phyloP scores from a whole-genome alignment of 169 alveolate genomes.

The Plasmodium ovale region DNA sequence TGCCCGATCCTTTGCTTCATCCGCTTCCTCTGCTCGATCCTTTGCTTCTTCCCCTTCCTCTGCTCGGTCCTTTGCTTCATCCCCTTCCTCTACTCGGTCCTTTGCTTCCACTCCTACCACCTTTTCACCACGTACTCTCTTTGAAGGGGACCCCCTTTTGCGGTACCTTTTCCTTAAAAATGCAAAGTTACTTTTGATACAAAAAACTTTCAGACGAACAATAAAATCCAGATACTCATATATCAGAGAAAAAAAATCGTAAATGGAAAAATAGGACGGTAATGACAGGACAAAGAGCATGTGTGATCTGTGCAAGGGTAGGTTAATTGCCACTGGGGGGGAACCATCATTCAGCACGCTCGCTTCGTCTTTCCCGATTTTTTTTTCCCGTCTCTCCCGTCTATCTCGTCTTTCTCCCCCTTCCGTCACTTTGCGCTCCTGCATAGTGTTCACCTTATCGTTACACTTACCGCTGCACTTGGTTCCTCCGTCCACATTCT shows the following conservation, averaged over 20 bases:
- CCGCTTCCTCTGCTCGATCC: too few relatives aligned
- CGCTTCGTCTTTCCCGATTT: neutral
- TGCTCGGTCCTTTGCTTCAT: too few relatives aligned
- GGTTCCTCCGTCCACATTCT: neutral
- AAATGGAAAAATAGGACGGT: conserved; percentile 21
- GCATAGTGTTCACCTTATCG: neutral
- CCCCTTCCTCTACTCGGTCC: too few relatives aligned
- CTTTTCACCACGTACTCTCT: too few relatives aligned
- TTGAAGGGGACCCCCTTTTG: too few relatives aligned
- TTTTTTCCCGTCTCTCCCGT: neutral
- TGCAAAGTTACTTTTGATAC: conserved; percentile 4
- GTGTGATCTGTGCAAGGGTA: conserved; percentile 64
- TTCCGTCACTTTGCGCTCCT: conserved; percentile 16
- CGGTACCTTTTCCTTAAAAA: conserved; percentile 25
- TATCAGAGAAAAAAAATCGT: conserved; percentile 40
- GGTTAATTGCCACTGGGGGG: neutral
- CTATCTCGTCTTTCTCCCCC: conserved; percentile 1
- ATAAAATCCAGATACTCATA: conserved; percentile 27
- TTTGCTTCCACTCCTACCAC: too few relatives aligned
- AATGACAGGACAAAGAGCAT: conserved; percentile 45
- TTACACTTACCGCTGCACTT: neutral
- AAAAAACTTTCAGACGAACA: conserved; percentile 11
- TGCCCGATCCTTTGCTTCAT: too few relatives aligned
- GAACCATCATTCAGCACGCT: neutral
- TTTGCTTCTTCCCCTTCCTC: too few relatives aligned